Percentiles rank a stretch among this genome's conserved stretches.
These are phyloP conservation scores for Phytophthora pisi DNA, from an alignment of 352 stramenopile species.

Conservation along the genomic window DNA sequence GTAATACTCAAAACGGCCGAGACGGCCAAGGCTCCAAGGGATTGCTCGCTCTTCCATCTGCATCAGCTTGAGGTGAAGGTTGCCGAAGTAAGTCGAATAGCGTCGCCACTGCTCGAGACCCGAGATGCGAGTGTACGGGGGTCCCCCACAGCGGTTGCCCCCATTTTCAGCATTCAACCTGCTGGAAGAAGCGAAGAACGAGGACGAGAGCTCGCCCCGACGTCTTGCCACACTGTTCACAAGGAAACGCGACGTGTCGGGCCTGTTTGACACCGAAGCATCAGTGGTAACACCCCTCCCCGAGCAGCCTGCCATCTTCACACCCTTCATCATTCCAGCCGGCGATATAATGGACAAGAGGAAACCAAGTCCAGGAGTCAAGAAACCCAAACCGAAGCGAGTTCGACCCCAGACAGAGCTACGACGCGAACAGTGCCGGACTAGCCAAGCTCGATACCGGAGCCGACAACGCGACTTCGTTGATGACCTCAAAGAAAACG, in stretches of 20 bases:
- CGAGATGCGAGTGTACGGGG: no score
- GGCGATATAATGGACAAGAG: no score
- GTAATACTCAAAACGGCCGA: conserved; percentile 12
- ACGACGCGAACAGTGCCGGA: conserved; percentile 29
- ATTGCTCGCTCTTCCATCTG: conserved; percentile 25
- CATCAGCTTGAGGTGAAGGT: conserved; percentile 33
- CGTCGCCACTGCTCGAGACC: conserved; percentile 30
- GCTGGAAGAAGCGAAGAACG: not conserved
- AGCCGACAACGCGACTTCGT: conserved; percentile 13
- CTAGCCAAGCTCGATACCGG: conserved; percentile 37
- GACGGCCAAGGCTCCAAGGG: conserved; percentile 1
- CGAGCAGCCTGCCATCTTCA: no score
- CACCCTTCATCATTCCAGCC: no score
- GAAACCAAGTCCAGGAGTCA: not conserved
- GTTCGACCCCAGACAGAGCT: conserved; percentile 28
- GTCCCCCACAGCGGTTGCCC: not conserved
- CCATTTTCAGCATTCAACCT: not conserved
- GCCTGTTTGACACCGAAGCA: not conserved
- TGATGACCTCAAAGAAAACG: not conserved
- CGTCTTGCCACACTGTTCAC: not conserved
- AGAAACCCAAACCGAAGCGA: conserved; percentile 16
- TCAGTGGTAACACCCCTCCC: not conserved
- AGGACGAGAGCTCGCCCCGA: not conserved
- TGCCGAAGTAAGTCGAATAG: conserved; percentile 26
- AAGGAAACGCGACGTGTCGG: not conserved